Percentiles rank a stretch among this genome's conserved stretches.
Evolutionary conservation across 352 stramenopile genomes (phyloP).

Genomic region (Plasmopara muralis): DNA sequence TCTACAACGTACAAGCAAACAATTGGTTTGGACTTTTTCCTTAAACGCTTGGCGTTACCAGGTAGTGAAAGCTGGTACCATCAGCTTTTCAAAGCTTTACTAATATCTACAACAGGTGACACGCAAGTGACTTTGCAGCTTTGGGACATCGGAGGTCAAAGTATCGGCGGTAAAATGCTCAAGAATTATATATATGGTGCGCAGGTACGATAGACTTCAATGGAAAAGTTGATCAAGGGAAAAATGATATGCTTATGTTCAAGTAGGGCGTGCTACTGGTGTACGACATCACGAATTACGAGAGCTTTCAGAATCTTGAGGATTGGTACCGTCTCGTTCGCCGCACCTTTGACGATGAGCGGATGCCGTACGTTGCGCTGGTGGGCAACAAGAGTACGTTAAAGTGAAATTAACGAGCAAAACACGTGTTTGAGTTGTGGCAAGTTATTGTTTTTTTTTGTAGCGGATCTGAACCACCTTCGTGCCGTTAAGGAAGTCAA

Average conservation of each 20-base stretch:
- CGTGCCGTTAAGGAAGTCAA: conserved; percentile 82
- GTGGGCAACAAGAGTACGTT: conserved; percentile 90
- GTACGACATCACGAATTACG: conserved; percentile 95
- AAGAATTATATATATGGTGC: conserved; percentile 94
- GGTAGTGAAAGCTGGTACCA: conserved; percentile 24
- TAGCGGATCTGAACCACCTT: conserved; percentile 88
- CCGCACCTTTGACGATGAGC: conserved; percentile 75
- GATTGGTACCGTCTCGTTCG: conserved; percentile 92
- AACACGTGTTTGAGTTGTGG: not conserved
- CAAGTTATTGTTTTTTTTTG: not conserved
- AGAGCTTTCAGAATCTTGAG: conserved; percentile 93
- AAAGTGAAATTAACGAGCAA: not conserved
- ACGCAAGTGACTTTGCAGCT: conserved; percentile 90
- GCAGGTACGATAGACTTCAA: conserved; percentile 36
- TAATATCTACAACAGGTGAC: conserved; percentile 43
- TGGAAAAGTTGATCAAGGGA: too few relatives aligned
- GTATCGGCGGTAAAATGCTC: conserved; percentile 79
- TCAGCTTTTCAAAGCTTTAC: not conserved
- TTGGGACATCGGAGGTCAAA: conserved; percentile 92
- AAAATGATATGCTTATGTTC: not conserved
- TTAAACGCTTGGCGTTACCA: conserved; percentile 88
- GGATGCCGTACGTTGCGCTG: conserved; percentile 87
- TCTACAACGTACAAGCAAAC: conserved; percentile 93
- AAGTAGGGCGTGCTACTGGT: conserved; percentile 83
- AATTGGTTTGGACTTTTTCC: conserved; percentile 93